Evolutionary conservation across 2,329 filamentous ascomycete species (phyloP), one percentile per base, ranked within the genome.

Genomic region (Gaeumannomyces sp.): DNA sequence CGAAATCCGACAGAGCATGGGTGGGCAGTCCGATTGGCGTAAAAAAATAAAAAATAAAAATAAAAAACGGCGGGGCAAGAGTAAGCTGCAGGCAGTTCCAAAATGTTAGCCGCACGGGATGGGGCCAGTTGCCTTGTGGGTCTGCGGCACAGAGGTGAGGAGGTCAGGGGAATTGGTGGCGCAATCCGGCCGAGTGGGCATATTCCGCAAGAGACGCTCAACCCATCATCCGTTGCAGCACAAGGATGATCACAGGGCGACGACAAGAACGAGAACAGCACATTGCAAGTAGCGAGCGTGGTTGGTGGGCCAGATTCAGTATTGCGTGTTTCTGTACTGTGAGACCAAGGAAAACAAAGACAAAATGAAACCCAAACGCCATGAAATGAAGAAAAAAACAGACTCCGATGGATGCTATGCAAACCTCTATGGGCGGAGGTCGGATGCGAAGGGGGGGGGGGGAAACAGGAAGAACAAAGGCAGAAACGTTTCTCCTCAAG

Each of bases 271-370:
- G 5, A n/a, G 11, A 22, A 53, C 22, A n/a, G 19, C 45, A 53
- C 8, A 11, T 53, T 50, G 3, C 6, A 11, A 10, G 19, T 25
- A n/a, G 11, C 22, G 45, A 25, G 22, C 45, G 5, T 8, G 5
- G 16, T n/a, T 25, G 8, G 45, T 53, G 6, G 45, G 8, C 25
- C 45, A 53, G 22, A 53, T 53, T 53, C 45, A 53, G 45, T 11
- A 53, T 53, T 53, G 19, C 45, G 45, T 53, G 45, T 53, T 53
- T 53, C 45, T 53, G 45, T 53, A 53, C 45, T 53, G 45, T 53
- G n/a, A n/a, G 45, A 53, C 45, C 45, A n/a, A n/a, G 45, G 22
- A 53, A 53, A 53, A 53, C 45, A 53, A n/a, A 11, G 22, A 53
- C 45, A 53, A 25, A 53, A 53, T 53, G 45, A 53, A 53, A 53